These are phyloP conservation scores for Pneumocystis murina DNA, from an alignment of 1,139 yeast species.

Conservation along the genomic window DNA sequence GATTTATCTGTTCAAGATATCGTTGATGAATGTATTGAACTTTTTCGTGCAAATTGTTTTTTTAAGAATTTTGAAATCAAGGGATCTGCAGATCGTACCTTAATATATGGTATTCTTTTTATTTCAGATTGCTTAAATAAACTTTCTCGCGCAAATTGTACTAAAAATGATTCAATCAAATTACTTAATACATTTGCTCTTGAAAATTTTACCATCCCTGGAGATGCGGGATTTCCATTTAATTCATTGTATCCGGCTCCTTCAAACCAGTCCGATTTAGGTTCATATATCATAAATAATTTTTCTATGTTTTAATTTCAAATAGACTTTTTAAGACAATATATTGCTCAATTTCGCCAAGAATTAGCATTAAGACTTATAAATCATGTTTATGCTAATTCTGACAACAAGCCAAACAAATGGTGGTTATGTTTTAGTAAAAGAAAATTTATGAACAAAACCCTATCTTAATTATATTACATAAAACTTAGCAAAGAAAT, in stretches of 20 bases:
- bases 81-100: conserved; percentile 86
- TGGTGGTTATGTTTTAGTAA: conserved; percentile 93
- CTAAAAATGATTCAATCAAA: conserved; percentile 50
- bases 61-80: conserved; percentile 93
- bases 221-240: conserved; percentile 86
- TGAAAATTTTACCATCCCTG: conserved; percentile 83
- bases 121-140: conserved; percentile 70
- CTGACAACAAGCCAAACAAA: conserved; percentile 36
- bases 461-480: conserved; percentile 22
- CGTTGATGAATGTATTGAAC: conserved; percentile 75
- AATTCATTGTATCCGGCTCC: conserved; percentile 74
- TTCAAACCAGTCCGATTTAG: conserved; percentile 47
- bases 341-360: conserved; percentile 85
- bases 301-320: not conserved
- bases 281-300: not conserved
- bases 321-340: conserved; percentile 56
- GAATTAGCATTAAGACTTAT: conserved; percentile 74
- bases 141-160: conserved; percentile 28
- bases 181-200: conserved; percentile 67
- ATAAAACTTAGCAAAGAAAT: no score
- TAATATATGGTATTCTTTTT: conserved; percentile 87
- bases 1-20: conserved; percentile 66
- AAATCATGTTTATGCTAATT: conserved; percentile 42
- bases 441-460: conserved; percentile 86
- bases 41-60: conserved; percentile 89